These are phyloP conservation scores for Leucosporidium creatinivorum DNA, from an alignment of 768 basidiomycete species.

Conservation along the genomic window DNA sequence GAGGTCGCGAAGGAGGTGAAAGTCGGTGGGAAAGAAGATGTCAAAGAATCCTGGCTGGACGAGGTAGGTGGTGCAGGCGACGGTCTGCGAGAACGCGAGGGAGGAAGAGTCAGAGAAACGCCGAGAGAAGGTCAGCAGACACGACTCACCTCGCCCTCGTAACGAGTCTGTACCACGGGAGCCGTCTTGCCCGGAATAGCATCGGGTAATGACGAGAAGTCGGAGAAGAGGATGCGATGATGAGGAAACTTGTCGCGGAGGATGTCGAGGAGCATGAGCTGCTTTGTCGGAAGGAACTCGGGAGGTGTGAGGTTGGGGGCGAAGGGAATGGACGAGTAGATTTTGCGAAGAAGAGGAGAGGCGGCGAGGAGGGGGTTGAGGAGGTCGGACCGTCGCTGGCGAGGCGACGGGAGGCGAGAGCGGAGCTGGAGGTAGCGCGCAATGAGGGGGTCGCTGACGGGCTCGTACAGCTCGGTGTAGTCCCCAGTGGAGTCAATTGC, in stretches of 20 bases:
- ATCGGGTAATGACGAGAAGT: conserved; percentile 83
- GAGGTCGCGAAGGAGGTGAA: conserved; percentile 74
- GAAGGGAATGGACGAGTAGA: conserved; percentile 71
- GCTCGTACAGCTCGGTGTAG: conserved; percentile 73
- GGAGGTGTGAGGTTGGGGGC: conserved; percentile 78
- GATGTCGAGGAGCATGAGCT: conserved; percentile 72
- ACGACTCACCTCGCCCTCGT: conserved; percentile 58
- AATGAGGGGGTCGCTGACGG: conserved; percentile 77
- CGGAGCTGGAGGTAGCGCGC: conserved; percentile 65
- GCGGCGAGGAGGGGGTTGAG: conserved; percentile 27
- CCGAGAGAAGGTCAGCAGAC: not conserved
- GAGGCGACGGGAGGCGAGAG: conserved; percentile 48
- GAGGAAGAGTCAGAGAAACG: not conserved
- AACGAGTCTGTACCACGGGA: conserved; percentile 93
- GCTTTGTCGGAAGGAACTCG: conserved; percentile 88
- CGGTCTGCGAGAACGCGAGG: conserved; percentile 37
- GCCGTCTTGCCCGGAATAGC: conserved; percentile 68
- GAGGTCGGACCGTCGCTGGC: conserved; percentile 43
- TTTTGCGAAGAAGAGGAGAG: conserved; percentile 49
- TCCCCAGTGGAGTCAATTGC: conserved; percentile 71
- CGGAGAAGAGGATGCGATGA: conserved; percentile 87
- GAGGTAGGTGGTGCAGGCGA: conserved; percentile 81
- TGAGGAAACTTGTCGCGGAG: conserved; percentile 78
- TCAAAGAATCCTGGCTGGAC: conserved; percentile 96
- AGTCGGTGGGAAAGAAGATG: conserved; percentile 96